These are phyloP conservation scores for Cucurbita ficifolia DNA, from an alignment of 306 rosid species.

Conservation along the genomic window DNA sequence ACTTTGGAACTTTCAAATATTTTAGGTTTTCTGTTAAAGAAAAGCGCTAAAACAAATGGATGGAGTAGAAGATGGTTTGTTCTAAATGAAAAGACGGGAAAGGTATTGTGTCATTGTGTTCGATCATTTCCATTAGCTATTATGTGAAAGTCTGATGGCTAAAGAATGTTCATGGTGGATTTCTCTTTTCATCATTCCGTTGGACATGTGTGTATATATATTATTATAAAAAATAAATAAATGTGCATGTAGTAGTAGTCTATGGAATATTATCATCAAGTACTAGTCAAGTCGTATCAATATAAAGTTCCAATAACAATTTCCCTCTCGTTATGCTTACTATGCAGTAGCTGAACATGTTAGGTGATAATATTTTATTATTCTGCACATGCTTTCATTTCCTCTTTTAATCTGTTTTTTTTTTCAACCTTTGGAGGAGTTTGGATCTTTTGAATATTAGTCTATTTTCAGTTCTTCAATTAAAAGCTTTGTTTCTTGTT, in stretches of 20 bases:
- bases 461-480: background rate
- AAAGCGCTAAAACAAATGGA: conserved; percentile 79
- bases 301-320: background rate
- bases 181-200: background rate
- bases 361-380: background rate
- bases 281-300: background rate
- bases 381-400: background rate
- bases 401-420: background rate
- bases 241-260: background rate
- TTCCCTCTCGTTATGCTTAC: background rate
- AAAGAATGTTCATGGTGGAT: background rate
- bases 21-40: conserved; percentile 71
- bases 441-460: background rate
- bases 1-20: background rate
- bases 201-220: background rate
- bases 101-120: conserved; percentile 35
- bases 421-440: background rate
- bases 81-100: conserved; percentile 83
- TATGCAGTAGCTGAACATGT: background rate
- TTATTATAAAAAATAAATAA: background rate
- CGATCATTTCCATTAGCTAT: background rate
- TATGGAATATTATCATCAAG: background rate
- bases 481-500: no score
- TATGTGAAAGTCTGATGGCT: background rate
- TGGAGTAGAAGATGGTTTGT: conserved; percentile 99